Conservation (phyloP, 805 yeast species). For the Candida tammaniensis region DNA sequence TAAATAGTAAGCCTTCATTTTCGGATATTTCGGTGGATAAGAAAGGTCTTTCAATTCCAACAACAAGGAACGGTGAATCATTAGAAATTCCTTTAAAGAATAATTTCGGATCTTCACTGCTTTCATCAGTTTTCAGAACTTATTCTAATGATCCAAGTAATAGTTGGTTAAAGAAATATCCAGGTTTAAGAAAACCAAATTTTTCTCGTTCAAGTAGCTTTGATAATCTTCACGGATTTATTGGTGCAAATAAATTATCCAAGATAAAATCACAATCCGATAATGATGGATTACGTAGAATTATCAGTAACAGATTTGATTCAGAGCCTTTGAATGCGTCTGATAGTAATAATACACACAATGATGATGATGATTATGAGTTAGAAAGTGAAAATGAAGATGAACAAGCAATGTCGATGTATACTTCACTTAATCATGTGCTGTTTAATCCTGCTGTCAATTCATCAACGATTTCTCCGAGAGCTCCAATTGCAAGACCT, state of each 20-base stretch:
- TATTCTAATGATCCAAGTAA: slow-evolving; percentile 6
- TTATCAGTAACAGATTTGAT: slow-evolving; percentile 11
- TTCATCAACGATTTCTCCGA: slow-evolving; percentile 19
- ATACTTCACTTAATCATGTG: slow-evolving; percentile 48
- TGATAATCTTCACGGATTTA: slow-evolving; percentile 14
- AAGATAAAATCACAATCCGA: slow-evolving; percentile 11
- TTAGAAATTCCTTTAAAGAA: slow-evolving; percentile 56
- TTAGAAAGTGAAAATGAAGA: slow-evolving; percentile 51
- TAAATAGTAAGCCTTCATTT: slow-evolving; percentile 1
- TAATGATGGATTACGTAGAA: slow-evolving; percentile 6
- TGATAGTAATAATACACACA: slow-evolving; percentile 1
- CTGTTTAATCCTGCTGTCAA: slow-evolving; percentile 20
- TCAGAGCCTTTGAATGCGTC: not conserved
- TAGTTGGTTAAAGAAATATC: slow-evolving; percentile 29
- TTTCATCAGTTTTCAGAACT: slow-evolving; percentile 1
- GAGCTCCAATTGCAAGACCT: slow-evolving; percentile 15
- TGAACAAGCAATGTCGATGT: slow-evolving; percentile 66
- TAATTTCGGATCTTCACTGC: not conserved
- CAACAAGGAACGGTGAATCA: slow-evolving; percentile 75
- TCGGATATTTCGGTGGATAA: slow-evolving; percentile 2
- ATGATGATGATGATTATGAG: slow-evolving; percentile 12
- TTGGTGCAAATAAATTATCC: slow-evolving; percentile 10
- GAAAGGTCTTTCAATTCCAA: slow-evolving; percentile 69
- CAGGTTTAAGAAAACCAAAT: slow-evolving; percentile 18
- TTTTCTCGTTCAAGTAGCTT: slow-evolving; percentile 11